phyloP scores from a whole-genome alignment of 2,329 filamentous ascomycete species.

The Calonectria honghensis region DNA sequence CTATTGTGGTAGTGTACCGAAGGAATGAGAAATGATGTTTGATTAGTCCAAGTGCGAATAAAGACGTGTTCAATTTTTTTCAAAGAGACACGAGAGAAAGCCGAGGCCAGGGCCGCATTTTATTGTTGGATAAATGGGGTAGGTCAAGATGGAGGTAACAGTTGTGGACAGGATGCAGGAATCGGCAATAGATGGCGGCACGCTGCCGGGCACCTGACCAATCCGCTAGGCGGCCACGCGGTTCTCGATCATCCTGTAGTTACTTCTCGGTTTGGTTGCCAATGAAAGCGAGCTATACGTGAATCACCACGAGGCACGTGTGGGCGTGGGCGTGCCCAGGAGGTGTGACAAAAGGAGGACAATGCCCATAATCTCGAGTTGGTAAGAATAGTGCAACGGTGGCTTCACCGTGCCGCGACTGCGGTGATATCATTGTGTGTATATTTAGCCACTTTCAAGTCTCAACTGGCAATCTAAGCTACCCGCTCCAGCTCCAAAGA shows the following conservation, averaged over 20 bases:
- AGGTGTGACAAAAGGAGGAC: slow-evolving; percentile 1
- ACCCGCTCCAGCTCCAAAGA: background rate
- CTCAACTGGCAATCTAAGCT: slow-evolving; percentile 10
- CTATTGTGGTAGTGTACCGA: too few relatives aligned
- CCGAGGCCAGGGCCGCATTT: background rate
- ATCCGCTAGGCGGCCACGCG: slow-evolving; percentile 40
- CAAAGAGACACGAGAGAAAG: background rate
- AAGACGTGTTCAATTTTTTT: background rate
- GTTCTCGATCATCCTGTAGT: slow-evolving; percentile 24
- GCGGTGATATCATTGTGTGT: slow-evolving; percentile 8
- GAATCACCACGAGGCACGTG: slow-evolving; percentile 6
- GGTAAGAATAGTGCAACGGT: slow-evolving; percentile 8
- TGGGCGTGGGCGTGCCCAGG: background rate
- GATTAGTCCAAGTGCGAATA: background rate
- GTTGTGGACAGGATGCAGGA: slow-evolving; percentile 48
- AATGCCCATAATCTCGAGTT: background rate
- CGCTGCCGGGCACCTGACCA: slow-evolving; percentile 47
- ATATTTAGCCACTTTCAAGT: slow-evolving; percentile 1
- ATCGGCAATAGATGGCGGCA: slow-evolving; percentile 27
- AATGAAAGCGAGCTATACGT: slow-evolving; percentile 19
- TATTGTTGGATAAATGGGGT: slow-evolving; percentile 27
- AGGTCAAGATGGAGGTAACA: slow-evolving; percentile 10
- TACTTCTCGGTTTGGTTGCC: slow-evolving; percentile 23
- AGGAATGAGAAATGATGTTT: background rate
- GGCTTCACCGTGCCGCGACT: background rate